Base-by-base conservation (phyloP, 768 basidiomycete genomes). In the Xerocomus brunneocitrinus region DNA sequence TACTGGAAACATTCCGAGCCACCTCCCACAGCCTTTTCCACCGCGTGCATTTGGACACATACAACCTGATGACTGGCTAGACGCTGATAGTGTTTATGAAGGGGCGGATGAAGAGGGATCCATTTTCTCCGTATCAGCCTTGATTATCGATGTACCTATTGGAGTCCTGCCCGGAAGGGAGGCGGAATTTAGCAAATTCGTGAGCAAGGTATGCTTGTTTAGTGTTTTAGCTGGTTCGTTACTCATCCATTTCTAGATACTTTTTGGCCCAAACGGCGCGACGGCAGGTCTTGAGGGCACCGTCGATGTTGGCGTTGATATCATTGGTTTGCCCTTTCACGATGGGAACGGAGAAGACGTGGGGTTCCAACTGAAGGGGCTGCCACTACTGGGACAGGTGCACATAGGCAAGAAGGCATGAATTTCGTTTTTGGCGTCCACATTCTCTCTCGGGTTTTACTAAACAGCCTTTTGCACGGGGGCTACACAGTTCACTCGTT, bases 101-200 rank as follows among this genome's bases (percentile, higher is more conserved):
- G 62, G 71, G 13, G 70, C 70, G 28, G 78, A 73, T 47, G 77
- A 70, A 14, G 78, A 79, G 19, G 86, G 83, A 5, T 74, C 80
- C 1, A 71, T 75, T 4, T 83, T 83, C 57, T 70, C 72, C 0
- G 80, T 93, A 10, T 76, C 78, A 0, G 87, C 91, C 8, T 76
- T 76, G 58, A 78, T 92, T 44, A 74, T 78, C 2, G 86, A 91
- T 59, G 84, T 89, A 10, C 89, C 90, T 12, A 70, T 93, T 30
- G 72, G 89, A 52, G 86, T 92, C 9, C 72, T 93, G 0, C 88
- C 89, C 0, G 89, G 90, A 6, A 78, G 91, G 40, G 79, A 90
- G 66, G 81, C 77, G 56, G 80, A 87, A 61, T 91, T 93, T 57
- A 82, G 85, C 55, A 74, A 76, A 50, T 93, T 93, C 55, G 80